phyloP scores from a whole-genome alignment of 2,329 filamentous ascomycete species.

The Exophiala aquamarina region DNA sequence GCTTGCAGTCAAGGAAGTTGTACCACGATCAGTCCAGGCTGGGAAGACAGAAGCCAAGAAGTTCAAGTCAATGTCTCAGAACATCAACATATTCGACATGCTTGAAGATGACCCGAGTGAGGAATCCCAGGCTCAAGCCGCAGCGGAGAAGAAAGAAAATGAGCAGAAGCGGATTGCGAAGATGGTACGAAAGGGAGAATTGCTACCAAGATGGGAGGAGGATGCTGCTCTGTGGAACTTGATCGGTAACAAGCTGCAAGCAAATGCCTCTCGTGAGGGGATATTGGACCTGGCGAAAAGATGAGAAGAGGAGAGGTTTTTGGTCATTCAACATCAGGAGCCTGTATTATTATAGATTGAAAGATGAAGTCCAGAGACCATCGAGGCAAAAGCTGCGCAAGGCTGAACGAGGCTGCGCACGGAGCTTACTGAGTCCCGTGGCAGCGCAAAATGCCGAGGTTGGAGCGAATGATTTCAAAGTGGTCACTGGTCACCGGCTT shows the following conservation, averaged over 20 bases:
- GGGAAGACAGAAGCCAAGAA: conserved; percentile 9
- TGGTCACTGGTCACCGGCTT: no score
- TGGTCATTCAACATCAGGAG: no score
- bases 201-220: conserved; percentile 53
- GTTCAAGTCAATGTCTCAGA: conserved; percentile 14
- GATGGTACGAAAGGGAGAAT: conserved; percentile 36
- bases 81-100: conserved; percentile 21
- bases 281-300: conserved; percentile 34
- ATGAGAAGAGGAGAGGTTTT: not conserved
- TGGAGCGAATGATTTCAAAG: no score
- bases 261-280: conserved; percentile 60
- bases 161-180: conserved; percentile 21
- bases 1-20: not conserved
- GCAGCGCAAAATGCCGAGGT: no score
- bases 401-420: no score
- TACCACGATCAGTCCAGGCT: not conserved
- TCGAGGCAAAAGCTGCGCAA: no score
- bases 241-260: conserved; percentile 60
- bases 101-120: conserved; percentile 15
- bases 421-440: no score
- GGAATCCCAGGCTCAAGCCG: not conserved
- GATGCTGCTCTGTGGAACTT: conserved; percentile 53
- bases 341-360: no score
- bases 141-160: conserved; percentile 4
- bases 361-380: no score